These are phyloP conservation scores for Stromatinia cepivora DNA, from an alignment of 2,329 filamentous ascomycete species.

Conservation along the genomic window DNA sequence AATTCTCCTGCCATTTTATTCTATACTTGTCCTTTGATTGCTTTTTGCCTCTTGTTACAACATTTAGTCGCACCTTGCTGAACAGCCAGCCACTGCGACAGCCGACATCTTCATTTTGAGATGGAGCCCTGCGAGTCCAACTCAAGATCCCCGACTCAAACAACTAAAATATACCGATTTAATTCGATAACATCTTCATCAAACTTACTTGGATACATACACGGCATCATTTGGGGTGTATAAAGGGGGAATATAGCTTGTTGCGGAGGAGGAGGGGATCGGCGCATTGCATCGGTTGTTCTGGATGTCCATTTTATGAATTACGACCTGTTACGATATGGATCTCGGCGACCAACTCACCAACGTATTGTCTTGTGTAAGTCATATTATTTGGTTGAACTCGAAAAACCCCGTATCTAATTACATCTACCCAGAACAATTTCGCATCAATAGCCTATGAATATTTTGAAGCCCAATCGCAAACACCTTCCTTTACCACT, in stretches of 20 bases:
- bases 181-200: conserved; percentile 6
- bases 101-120: conserved; percentile 31
- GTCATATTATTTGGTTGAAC: conserved; percentile 13
- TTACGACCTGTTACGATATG: conserved; percentile 36
- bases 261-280: conserved; percentile 18
- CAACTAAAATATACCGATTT: conserved; percentile 15
- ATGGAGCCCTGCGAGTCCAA: conserved; percentile 40
- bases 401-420: conserved; percentile 8
- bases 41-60: background rate
- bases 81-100: conserved; percentile 24
- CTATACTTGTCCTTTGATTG: conserved; percentile 2
- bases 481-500: conserved; percentile 23
- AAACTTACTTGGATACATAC: conserved; percentile 10
- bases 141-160: conserved; percentile 32
- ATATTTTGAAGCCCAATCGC: conserved; percentile 36
- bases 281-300: conserved; percentile 16
- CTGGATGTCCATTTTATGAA: conserved; percentile 26
- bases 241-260: conserved; percentile 16
- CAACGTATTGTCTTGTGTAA: conserved; percentile 42
- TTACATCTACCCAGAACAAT: conserved; percentile 35
- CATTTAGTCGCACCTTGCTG: conserved; percentile 16
- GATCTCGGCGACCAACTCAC: conserved; percentile 41
- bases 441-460: conserved; percentile 41
- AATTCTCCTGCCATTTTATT: background rate
- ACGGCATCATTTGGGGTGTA: conserved; percentile 12